Conservation (phyloP, 208 protist genomes). For the Angomonas deanei region DNA sequence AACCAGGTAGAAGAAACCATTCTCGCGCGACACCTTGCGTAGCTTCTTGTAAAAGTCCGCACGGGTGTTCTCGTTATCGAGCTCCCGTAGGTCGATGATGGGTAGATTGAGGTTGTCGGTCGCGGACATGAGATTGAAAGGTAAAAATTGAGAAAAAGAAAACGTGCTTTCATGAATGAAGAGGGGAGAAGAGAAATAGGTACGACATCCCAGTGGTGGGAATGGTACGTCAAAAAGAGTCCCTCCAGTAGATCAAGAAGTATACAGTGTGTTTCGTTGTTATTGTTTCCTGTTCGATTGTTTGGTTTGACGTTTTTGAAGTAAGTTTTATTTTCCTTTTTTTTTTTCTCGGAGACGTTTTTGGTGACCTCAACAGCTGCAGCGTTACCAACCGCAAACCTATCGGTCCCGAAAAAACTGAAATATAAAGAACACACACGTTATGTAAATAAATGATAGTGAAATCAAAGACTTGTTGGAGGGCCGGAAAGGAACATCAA, state of each 20-base stretch:
- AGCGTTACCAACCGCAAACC: no score
- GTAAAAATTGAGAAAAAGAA: not conserved
- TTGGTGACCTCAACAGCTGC: no score
- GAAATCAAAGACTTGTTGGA: not conserved
- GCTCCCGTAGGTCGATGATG: slow-evolving; percentile 5
- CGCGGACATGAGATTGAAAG: slow-evolving; percentile 1
- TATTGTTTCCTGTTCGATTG: no score
- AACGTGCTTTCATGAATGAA: not conserved
- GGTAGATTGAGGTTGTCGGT: not conserved
- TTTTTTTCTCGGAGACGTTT: no score
- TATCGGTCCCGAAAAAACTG: no score
- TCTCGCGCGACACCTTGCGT: not conserved
- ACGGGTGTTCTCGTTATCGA: slow-evolving; percentile 2
- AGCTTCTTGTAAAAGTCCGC: slow-evolving; percentile 2
- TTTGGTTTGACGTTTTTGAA: no score
- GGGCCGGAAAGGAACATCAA: not conserved
- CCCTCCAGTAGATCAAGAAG: no score
- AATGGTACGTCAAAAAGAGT: no score
- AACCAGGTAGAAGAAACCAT: slow-evolving; percentile 7
- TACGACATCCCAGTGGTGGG: no score
- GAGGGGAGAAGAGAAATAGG: no score
- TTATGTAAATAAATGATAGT: not conserved
- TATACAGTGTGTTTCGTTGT: no score
- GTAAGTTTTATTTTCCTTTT: no score
- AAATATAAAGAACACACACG: not conserved